Evolutionary conservation across 2,329 filamentous ascomycete genomes (phyloP), one percentile per base, ranked within the genome.

Genomic region (Rutstroemia sp.): DNA sequence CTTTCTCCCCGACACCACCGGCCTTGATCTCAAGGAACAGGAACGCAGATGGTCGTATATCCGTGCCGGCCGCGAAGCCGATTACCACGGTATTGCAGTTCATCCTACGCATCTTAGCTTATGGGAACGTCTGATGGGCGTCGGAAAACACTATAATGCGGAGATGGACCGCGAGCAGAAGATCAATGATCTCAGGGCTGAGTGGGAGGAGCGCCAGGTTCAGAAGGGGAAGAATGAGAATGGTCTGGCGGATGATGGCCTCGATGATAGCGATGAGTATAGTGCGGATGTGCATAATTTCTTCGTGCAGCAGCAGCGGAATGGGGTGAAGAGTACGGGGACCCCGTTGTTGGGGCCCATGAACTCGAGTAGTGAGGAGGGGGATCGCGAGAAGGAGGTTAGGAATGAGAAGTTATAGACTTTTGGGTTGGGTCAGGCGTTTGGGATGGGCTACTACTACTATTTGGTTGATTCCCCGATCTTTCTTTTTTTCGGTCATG

Each of bases 1-100:
- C 66, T 97, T 90, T 80, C 85, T 97, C 34, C 92, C 92, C n/a
- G 92, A 97, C 71, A 97, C 92, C 66, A 96, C 92, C 9, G 92
- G 92, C 56, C 87, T 97, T 41, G 92, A 97, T 70, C 84, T 97
- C 61, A 95, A 96, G 79, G 92, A 97, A 74, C 92, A 96, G 75
- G 92, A 97, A 75, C 88, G 92, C 62, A 86, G 92, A 67, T 97
- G 92, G 92, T 75, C 79, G 56, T 96, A 87, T 74, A 90, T 97
- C 71, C 86, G 90, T 58, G 77, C 82, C 2, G 91, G 90, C 60
- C 83, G 84, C 59, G 86, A 85, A 63, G 61, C 83, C 30, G 90
- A 96, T 49, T 97, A 97, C 77, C 92, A 96, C 74, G 92, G 92
- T 63, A 86, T 96, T 54, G 92, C 92, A 59, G 85, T 97, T 58